Conservation (phyloP, 2,329 filamentous ascomycete genomes). For the Teratosphaeria viscida region DNA sequence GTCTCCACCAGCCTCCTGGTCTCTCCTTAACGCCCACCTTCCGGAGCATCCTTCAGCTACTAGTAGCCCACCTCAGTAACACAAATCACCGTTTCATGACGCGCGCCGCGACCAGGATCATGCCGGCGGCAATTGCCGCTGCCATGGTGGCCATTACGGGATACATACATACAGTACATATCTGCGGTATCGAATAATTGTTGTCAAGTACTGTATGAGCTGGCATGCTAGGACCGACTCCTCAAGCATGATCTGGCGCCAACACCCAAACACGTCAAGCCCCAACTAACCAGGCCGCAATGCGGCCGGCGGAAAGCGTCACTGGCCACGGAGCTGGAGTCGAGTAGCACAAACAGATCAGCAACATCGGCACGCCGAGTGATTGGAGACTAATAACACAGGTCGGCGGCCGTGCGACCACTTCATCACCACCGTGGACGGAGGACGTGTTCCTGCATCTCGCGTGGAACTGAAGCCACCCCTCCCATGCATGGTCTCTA, state of each 20-base stretch:
- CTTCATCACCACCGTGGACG: background rate
- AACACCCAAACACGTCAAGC: background rate
- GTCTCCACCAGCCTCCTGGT: background rate
- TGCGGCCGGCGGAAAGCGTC: background rate
- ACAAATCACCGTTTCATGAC: background rate
- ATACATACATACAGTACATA: background rate
- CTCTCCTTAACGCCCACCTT: background rate
- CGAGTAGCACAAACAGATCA: background rate
- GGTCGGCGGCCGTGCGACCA: background rate
- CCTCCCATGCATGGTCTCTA: background rate
- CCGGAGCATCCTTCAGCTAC: background rate
- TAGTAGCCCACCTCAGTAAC: background rate
- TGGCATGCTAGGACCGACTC: too few relatives aligned
- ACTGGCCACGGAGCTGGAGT: background rate
- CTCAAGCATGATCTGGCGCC: background rate
- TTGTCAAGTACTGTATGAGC: too few relatives aligned
- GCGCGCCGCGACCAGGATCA: background rate
- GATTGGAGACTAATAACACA: background rate
- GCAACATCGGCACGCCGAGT: background rate
- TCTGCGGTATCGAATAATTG: background rate
- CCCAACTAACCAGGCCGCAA: background rate
- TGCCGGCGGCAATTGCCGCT: background rate
- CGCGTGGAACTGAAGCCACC: background rate
- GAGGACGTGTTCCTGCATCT: background rate
- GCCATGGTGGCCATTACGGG: background rate